phyloP scores from a whole-genome alignment of 495 filamentous ascomycete species.

The Penicillium malachiteum region DNA sequence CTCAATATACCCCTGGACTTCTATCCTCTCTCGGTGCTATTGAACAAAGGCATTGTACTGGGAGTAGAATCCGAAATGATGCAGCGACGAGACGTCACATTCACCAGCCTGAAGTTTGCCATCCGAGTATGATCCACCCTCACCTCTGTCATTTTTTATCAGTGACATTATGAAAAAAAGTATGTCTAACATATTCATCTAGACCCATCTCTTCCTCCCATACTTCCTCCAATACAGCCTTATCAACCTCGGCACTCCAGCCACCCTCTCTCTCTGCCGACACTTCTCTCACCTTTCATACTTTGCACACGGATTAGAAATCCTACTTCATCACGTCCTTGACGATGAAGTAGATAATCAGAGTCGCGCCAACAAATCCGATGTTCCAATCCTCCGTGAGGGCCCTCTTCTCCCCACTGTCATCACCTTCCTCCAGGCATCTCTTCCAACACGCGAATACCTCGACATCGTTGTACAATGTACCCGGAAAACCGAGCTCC shows the following conservation, averaged over 20 bases:
- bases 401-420: slow-evolving; percentile 81
- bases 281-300: slow-evolving; percentile 83
- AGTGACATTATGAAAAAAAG: background rate
- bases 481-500: slow-evolving; percentile 93
- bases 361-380: slow-evolving; percentile 55
- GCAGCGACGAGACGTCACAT: slow-evolving; percentile 84
- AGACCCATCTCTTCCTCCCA: slow-evolving; percentile 90
- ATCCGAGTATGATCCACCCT: slow-evolving; percentile 60
- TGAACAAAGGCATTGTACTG: slow-evolving; percentile 82
- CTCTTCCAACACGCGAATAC: slow-evolving; percentile 71
- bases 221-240: slow-evolving; percentile 79
- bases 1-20: slow-evolving; percentile 71
- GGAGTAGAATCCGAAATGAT: slow-evolving; percentile 90
- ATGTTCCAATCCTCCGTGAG: slow-evolving; percentile 26
- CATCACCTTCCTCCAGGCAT: slow-evolving; percentile 79
- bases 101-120: slow-evolving; percentile 80
- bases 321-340: slow-evolving; percentile 88
- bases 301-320: slow-evolving; percentile 88
- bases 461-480: slow-evolving; percentile 96
- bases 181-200: background rate
- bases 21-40: slow-evolving; percentile 84
- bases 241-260: slow-evolving; percentile 64
- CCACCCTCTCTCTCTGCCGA: slow-evolving; percentile 74
- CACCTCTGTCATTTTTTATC: background rate
- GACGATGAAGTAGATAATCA: slow-evolving; percentile 88